Evolutionary conservation across 2,329 filamentous ascomycete species (phyloP), one percentile per base, ranked within the genome.

Genomic region (Neoarthrinium moseri): DNA sequence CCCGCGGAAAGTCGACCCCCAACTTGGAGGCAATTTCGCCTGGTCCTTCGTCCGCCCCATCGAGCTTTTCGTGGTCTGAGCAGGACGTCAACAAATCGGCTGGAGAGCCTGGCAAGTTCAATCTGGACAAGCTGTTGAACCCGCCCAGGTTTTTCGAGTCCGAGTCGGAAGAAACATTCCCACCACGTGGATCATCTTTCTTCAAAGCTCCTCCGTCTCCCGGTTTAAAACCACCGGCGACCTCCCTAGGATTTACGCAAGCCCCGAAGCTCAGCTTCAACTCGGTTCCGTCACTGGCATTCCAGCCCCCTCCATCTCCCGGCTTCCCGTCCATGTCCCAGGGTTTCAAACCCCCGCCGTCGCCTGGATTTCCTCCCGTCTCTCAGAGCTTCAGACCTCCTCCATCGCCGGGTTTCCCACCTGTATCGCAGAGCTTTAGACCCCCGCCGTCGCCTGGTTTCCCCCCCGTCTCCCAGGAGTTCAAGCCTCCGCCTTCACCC

Each of bases 31-130:
- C 72, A 4, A 72, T 83, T 17, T 79, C 78, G 1, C 77, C 82
- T 0, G 83, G 83, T 0, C 83, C 84, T 10, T 84, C 83, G 1
- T 87, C 84, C 2, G 84, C 84, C 2, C 84, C 84, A 1, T 80
- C 81, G 7, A 81, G 71, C 43, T 78, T 81, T 45, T 77, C 78
- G 1, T 86, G 82, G 80, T 69, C 71, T 7, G 71, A 77, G 47
- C 67, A 70, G 40, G 73, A 75, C 40, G 71, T 74, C 36, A 67
- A 70, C 24, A 60, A 62, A n/a, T 68, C 70, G 35, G 59, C 58
- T 5, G 65, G 66, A 23, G 68, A 62, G 24, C 64, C 65, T 38
- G 66, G 66, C 13, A 67, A 67, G 4, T 75, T 75, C 47, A 66
- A 68, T 41, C 57, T 69, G 32, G 60, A 63, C 27, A 46, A 57